Evolutionary conservation across 768 basidiomycete genomes (phyloP), one percentile per base, ranked within the genome.

Genomic region (Hypholoma fasciculare): DNA sequence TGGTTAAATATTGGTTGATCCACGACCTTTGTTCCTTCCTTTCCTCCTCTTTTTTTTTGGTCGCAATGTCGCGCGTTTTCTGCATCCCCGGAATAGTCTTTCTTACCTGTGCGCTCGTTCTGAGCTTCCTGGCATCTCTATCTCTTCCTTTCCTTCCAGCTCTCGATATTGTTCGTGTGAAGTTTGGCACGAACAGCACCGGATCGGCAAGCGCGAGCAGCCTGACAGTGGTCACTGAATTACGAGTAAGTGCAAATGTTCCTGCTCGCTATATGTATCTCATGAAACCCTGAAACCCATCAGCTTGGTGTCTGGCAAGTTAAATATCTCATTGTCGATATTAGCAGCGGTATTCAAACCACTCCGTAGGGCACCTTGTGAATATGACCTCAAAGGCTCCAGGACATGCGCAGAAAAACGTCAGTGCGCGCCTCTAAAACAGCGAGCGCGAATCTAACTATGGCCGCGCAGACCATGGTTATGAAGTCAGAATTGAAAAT

Each of bases 241-340:
- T 85, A 39, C 80, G 85, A 52, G 89, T 88, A 65, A 71, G 86
- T 80, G 47, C 9, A 42, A 56, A 52, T 34, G 26, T 40, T 30
- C 56, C 4, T 43, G 39, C 58, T 50, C 19, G 49, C 12, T 14
- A 14, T 44, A n/a, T 44, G 9, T 39, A 40, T 44, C 30, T 34
- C 7, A 30, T 30, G 3, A 7, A 9, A 34, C 9, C 6, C 6
- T 34, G 30, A 34, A 7, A 34, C 9, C 30, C 30, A 1, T 34
- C 30, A 92, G 89, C 80, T 89, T 65, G 90, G 90, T 63, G 77
- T 89, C 34, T 92, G 90, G 90, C 89, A 60, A 70, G 74, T 46
- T 26, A 34, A 9, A 34, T 34, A 7, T 7, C 7, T 30, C 9
- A 9, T 34, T 34, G 30, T 9, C 30, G 30, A 7, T 2, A 3